phyloP scores from a whole-genome alignment of 2,329 filamentous ascomycete species.

The Fusarium multiceps region DNA sequence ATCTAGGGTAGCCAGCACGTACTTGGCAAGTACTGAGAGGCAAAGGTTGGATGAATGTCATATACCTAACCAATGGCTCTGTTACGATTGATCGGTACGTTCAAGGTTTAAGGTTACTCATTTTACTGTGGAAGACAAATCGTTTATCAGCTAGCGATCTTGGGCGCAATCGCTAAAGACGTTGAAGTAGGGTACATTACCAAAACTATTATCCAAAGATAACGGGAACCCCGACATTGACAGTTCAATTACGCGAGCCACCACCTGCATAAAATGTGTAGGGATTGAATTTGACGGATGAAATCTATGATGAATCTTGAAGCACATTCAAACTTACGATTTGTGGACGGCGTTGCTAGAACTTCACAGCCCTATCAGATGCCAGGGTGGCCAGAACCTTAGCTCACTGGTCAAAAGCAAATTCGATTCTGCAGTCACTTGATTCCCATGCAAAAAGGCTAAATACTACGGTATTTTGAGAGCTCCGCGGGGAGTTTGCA shows the following conservation, averaged over 20 bases:
- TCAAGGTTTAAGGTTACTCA: background rate
- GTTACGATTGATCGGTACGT: background rate
- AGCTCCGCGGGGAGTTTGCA: no score
- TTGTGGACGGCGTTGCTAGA: background rate
- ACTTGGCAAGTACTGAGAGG: no score
- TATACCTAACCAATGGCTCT: background rate
- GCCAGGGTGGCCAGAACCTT: conserved; percentile 5
- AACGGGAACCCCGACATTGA: background rate
- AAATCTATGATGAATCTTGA: background rate
- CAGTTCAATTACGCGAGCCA: background rate
- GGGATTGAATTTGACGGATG: background rate
- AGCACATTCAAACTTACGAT: background rate
- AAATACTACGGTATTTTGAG: background rate
- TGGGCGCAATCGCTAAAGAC: background rate
- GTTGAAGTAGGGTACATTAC: background rate
- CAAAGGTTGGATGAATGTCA: background rate
- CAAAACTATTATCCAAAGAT: background rate
- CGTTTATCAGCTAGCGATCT: background rate
- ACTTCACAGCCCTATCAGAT: conserved; percentile 25
- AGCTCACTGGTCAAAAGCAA: background rate
- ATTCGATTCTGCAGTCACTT: background rate
- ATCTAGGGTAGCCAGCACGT: background rate
- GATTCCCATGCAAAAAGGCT: background rate
- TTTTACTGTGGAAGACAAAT: background rate
- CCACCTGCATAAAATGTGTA: background rate